These are phyloP conservation scores for Eucalyptus regnans DNA, from an alignment of 345 rosid genomes.

Conservation along the genomic window DNA sequence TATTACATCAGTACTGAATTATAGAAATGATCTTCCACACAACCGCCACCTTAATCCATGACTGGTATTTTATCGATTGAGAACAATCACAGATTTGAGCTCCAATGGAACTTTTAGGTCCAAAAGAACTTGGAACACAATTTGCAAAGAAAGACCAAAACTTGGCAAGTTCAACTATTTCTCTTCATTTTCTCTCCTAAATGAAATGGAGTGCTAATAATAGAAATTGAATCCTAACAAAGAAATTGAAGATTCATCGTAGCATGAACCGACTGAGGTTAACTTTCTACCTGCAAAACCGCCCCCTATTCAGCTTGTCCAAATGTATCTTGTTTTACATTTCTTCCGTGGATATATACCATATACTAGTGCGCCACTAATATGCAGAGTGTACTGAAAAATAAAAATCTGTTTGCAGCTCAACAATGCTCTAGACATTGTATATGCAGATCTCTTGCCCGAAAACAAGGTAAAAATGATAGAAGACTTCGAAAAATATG, in stretches of 20 bases:
- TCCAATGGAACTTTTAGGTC: neutral
- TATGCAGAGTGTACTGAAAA: neutral
- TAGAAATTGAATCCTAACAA: neutral
- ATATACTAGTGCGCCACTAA: neutral
- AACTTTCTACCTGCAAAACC: neutral
- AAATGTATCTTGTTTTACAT: neutral
- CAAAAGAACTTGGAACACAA: neutral
- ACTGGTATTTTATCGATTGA: neutral
- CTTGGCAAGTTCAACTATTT: neutral
- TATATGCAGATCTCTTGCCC: conserved; percentile 60
- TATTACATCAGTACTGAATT: neutral
- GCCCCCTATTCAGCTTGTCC: neutral
- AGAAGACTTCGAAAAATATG: conserved; percentile 31
- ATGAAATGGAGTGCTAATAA: neutral
- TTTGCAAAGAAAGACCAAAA: neutral
- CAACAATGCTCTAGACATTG: conserved; percentile 38
- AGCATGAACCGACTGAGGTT: neutral
- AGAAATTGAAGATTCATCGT: neutral
- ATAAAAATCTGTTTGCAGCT: conserved; percentile 25
- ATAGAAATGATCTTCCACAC: neutral
- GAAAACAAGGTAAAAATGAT: conserved; percentile 54
- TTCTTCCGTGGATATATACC: neutral
- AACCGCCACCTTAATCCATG: neutral
- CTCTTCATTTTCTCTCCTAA: neutral
- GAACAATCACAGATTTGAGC: neutral